phyloP scores from a whole-genome alignment of 257 asterid genomes.

The Paraleonurus japonicus region DNA sequence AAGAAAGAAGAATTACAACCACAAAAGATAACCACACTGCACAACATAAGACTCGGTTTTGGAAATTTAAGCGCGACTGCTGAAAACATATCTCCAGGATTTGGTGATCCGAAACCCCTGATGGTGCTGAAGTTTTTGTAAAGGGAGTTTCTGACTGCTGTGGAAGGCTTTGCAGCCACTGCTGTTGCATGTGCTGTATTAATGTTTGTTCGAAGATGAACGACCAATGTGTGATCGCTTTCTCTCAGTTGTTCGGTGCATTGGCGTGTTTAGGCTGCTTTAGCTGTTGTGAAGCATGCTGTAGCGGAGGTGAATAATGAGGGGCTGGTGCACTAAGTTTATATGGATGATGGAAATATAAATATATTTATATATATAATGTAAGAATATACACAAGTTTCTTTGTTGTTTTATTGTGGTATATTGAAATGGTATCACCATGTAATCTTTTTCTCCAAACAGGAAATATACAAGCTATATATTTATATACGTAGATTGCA shows the following conservation, averaged over 20 bases:
- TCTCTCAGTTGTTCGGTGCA: slow-evolving; percentile 65
- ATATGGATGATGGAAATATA: not conserved
- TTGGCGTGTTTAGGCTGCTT: slow-evolving; percentile 79
- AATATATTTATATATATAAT: not conserved
- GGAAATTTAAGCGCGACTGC: slow-evolving; percentile 69
- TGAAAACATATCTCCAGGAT: slow-evolving; percentile 68
- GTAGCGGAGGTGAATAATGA: slow-evolving; percentile 45
- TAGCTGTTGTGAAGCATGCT: slow-evolving; percentile 56
- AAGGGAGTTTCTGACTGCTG: slow-evolving; percentile 71
- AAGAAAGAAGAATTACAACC: slow-evolving; percentile 46
- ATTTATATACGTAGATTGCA: not conserved
- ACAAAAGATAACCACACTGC: slow-evolving; percentile 29
- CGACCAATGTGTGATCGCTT: slow-evolving; percentile 63
- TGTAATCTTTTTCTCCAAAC: not conserved
- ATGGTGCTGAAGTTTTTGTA: slow-evolving; percentile 56
- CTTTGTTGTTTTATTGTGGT: not conserved
- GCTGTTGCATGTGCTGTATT: slow-evolving; percentile 90
- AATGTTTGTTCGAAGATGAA: slow-evolving; percentile 56
- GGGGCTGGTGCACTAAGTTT: not conserved
- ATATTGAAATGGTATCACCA: slow-evolving; percentile 1
- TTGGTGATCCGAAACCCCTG: slow-evolving; percentile 34
- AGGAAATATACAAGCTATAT: not conserved
- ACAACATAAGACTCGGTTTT: slow-evolving; percentile 55
- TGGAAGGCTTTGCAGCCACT: slow-evolving; percentile 50
- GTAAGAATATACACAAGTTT: not conserved